phyloP scores from a whole-genome alignment of 306 rosid genomes.

The Mimosa pudica region DNA sequence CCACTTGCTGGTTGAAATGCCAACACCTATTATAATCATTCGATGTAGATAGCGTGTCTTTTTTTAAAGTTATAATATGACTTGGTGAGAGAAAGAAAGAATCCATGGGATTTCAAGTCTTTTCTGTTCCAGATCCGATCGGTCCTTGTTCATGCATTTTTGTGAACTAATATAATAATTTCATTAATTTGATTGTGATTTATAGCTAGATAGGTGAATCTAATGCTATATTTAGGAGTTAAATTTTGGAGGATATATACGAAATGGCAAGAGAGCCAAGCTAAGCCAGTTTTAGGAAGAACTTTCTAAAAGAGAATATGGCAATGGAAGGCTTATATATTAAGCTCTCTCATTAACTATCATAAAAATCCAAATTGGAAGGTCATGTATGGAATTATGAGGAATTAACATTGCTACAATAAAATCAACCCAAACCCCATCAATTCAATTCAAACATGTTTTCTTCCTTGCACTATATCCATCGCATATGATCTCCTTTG shows the following conservation, averaged over 20 bases:
- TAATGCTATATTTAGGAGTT: not conserved
- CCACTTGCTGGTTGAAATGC: slow-evolving; percentile 21
- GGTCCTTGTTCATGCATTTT: not conserved
- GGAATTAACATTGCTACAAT: too few species aligned
- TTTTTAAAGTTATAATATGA: not conserved
- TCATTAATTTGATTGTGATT: not conserved
- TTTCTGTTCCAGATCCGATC: slow-evolving; percentile 12
- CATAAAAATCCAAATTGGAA: too few species aligned
- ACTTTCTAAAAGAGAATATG: not conserved
- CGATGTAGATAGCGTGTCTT: not conserved
- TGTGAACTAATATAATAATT: not conserved
- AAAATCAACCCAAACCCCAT: too few species aligned
- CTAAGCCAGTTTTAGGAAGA: not conserved
- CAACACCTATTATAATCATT: slow-evolving; percentile 20
- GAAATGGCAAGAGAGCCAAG: not conserved
- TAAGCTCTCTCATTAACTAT: not conserved
- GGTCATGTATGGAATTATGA: too few species aligned
- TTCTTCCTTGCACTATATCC: too few species aligned
- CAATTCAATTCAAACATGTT: too few species aligned
- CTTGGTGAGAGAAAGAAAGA: slow-evolving; percentile 1
- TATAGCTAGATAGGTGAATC: not conserved
- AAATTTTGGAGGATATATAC: not conserved
- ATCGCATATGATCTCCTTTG: too few species aligned
- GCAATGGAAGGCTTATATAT: not conserved
- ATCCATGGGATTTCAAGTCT: slow-evolving; percentile 23